A percentile compares a stretch with the other conserved stretches of the same genome.
These are phyloP conservation scores for Hymenoscyphus fructigenus DNA, from an alignment of 2,329 filamentous ascomycete species.

Conservation along the genomic window DNA sequence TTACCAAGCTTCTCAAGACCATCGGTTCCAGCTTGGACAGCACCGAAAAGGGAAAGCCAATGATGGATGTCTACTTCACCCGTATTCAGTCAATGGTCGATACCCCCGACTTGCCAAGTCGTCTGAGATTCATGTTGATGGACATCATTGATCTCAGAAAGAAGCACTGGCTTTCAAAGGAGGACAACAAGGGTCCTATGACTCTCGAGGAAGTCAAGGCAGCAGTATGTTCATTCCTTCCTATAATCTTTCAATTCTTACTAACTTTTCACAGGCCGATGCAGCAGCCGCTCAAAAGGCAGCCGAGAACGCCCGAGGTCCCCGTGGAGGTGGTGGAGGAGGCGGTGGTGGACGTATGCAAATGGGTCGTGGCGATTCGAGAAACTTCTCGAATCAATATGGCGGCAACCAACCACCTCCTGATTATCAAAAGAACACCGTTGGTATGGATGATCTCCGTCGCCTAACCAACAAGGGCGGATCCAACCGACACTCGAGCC, in stretches of 20 bases:
- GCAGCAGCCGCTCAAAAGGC: slow-evolving; percentile 79
- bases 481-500: slow-evolving; percentile 58
- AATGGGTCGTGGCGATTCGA: slow-evolving; percentile 81
- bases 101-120: slow-evolving; percentile 77
- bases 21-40: slow-evolving; percentile 85
- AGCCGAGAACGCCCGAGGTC: slow-evolving; percentile 64
- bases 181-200: slow-evolving; percentile 91
- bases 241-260: slow-evolving; percentile 12
- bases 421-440: slow-evolving; percentile 72
- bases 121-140: slow-evolving; percentile 95
- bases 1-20: slow-evolving; percentile 88
- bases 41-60: slow-evolving; percentile 75
- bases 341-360: slow-evolving; percentile 66
- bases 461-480: slow-evolving; percentile 67
- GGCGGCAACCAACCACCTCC: slow-evolving; percentile 67
- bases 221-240: slow-evolving; percentile 52
- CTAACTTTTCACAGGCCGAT: slow-evolving; percentile 53
- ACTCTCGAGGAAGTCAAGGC: slow-evolving; percentile 90
- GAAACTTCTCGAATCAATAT: slow-evolving; percentile 75
- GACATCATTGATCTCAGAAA: slow-evolving; percentile 84
- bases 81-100: slow-evolving; percentile 83
- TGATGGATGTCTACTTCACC: slow-evolving; percentile 93
- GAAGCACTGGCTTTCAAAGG: slow-evolving; percentile 80
- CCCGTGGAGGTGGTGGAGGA: slow-evolving; percentile 53
- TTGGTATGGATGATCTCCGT: slow-evolving; percentile 88